Base-by-base conservation (phyloP, 2,329 filamentous ascomycete genomes). In the Paracoccidioides lutzii region DNA sequence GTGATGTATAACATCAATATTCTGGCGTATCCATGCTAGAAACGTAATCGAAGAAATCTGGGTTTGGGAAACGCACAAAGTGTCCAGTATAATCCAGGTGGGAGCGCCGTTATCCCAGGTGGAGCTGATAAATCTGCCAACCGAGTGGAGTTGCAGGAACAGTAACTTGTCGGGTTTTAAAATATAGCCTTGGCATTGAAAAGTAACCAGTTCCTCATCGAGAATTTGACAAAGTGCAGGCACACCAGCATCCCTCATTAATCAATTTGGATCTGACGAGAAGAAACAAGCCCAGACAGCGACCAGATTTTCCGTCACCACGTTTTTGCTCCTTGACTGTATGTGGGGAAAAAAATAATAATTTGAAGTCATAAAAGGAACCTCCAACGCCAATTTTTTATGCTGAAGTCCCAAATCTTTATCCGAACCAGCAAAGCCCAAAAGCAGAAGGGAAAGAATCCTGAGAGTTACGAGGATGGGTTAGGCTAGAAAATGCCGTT, bases 401-500 rank as follows among this genome's bases (percentile, higher is more conserved):
- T 53, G 52, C 41, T 35, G 15, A 53, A 46, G 41, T 53, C 52
- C 52, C 52, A 53, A 33, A 37, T 37, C 28, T 43, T 44, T 38
- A 30, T 44, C 40, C 52, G 37, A 52, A 38, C 49, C 22, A 52
- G 37, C 37, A 45, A 6, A 48, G 40, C 35, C 53, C 44, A 37
- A 40, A 54, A 30, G 7, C n/a, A 30, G 10, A 54, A 46, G 12
- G 33, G 41, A 54, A 40, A 2, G 5, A 40, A 50, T 42, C 10
- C 15, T 28, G 40, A 51, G 15, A 45, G 32, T 8, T 7, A 41
- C 4, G n/a, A 30, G 10, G 37, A 33, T 52, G 22, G 15, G 9
- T 30, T 41, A 28, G 44, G 58, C 7, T 83, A 95, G 71, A 95
- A 93, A 64, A 95, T 94, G 60, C 85, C 83, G 72, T 94, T 93